Conservation (phyloP, 345 rosid genomes). For the Geranium rotundifolium region DNA sequence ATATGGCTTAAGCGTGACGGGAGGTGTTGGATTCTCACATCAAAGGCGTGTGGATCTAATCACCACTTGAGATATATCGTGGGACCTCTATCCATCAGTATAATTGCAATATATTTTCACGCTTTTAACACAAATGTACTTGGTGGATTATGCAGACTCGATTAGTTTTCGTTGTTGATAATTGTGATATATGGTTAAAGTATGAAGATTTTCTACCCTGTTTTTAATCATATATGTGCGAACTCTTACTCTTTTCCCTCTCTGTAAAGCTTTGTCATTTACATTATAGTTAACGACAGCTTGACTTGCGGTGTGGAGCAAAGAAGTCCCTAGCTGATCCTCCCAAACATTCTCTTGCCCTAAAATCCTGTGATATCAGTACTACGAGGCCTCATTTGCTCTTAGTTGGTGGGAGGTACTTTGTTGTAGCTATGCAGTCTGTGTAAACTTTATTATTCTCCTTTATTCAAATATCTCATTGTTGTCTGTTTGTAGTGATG, state of each 20-base stretch:
- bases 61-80: too few relatives aligned
- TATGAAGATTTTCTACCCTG: neutral
- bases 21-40: too few relatives aligned
- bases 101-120: too few relatives aligned
- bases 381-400: slow-evolving; percentile 86
- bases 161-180: too few relatives aligned
- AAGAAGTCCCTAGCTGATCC: slow-evolving; percentile 82
- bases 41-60: too few relatives aligned
- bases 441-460: slow-evolving; percentile 2
- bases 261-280: neutral
- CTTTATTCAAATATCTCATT: slow-evolving; percentile 1
- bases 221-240: neutral
- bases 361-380: slow-evolving; percentile 93
- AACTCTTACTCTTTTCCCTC: neutral
- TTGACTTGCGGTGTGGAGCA: slow-evolving; percentile 82
- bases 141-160: too few relatives aligned
- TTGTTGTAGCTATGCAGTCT: slow-evolving; percentile 1
- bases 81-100: too few relatives aligned
- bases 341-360: slow-evolving; percentile 59
- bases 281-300: slow-evolving; percentile 35
- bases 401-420: slow-evolving; percentile 89
- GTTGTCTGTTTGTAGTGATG: slow-evolving; percentile 62
- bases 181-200: neutral
- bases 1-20: too few relatives aligned
- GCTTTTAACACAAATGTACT: too few relatives aligned